Base-by-base conservation (phyloP, 75 land plant genomes). In the Ceratopteris richardii region DNA sequence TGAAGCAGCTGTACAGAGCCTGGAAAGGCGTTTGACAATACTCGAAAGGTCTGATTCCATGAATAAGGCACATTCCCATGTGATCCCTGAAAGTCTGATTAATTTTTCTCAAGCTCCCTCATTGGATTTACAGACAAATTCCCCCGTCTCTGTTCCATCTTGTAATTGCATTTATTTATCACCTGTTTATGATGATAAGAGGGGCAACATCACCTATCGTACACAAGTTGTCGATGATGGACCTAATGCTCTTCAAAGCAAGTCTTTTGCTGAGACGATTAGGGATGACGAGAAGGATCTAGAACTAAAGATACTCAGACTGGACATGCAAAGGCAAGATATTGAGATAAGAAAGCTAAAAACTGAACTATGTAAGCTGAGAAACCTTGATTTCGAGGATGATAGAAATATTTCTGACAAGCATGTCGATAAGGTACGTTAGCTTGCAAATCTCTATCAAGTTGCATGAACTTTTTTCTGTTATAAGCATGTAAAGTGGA, bases 251-350 rank as follows among this genome's bases (percentile, higher is more conserved):
- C 21, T 46, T 17, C 48, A 17, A n/a, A 46, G 48, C 21, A 46
- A 14, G 21, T 46, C 21, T 14, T 46, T 46, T 17, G 21, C n/a
- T 17, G 48, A 46, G 3, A 46, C 14, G 21, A 20, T 17, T 17
- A 46, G 48, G 14, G 48, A 46, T 46, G 48, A 46, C 21, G 48
- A 46, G 48, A 46, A 46, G 21, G 48, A 46, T 46, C 17, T 17
- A 20, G 48, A 46, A 20, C 5, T 46, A n/a, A 46, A 20, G 21
- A 46, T 2, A 20, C 48, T 46, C 48, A 46, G 21, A 46, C 4
- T 20, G 21, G 48, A 46, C 21, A 2, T 46, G 48, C 48, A 46
- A 46, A 46, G 48, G 21, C 48, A 46, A 46, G 48, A 46, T 46
- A 4, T 20, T n/a, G 48, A 46, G 48, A 46, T 46, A 17, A 46